Evolutionary conservation across 1,284 basidiomycete genomes (phyloP).

Genomic region (Cutaneotrichosporon daszewskae): DNA sequence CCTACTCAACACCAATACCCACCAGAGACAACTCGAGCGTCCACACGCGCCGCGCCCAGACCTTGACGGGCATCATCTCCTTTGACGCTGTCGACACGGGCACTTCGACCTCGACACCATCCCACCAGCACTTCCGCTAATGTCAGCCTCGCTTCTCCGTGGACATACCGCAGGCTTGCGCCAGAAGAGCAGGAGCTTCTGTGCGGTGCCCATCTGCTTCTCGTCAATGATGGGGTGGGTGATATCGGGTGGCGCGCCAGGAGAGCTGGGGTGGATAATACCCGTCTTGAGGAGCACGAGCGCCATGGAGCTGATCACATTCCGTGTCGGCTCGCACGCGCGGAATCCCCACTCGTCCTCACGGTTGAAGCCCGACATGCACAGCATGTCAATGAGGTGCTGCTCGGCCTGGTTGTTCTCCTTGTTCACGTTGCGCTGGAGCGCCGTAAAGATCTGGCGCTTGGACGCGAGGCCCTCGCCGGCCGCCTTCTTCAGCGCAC

Average conservation of each 20-base stretch:
- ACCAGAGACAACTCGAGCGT: slow-evolving; percentile 93
- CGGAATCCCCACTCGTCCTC: slow-evolving; percentile 97
- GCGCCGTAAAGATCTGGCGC: slow-evolving; percentile 89
- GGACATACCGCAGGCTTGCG: slow-evolving; percentile 87
- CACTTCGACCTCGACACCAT: slow-evolving; percentile 86
- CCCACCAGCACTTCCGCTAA: slow-evolving; percentile 99
- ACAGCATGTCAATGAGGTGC: slow-evolving; percentile 99
- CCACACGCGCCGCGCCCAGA: slow-evolving; percentile 98
- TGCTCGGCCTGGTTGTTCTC: slow-evolving; percentile 99
- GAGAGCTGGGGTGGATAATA: slow-evolving; percentile 61
- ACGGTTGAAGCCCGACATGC: slow-evolving; percentile 97
- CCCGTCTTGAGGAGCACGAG: slow-evolving; percentile 96
- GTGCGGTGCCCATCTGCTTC: slow-evolving; percentile 90
- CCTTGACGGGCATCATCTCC: slow-evolving; percentile 62
- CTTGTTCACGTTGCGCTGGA: slow-evolving; percentile 98
- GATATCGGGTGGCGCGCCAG: slow-evolving; percentile 24
- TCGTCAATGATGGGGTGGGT: slow-evolving; percentile 59
- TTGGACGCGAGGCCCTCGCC: slow-evolving; percentile 84
- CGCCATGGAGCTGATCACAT: slow-evolving; percentile 96
- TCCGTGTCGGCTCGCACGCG: slow-evolving; percentile 87
- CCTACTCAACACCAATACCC: slow-evolving; percentile 39
- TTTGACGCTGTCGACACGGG: slow-evolving; percentile 46
- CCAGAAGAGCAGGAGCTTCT: slow-evolving; percentile 97
- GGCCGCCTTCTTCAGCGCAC: slow-evolving; percentile 73
- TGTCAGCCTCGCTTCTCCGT: background rate